Evolutionary conservation across 805 yeast genomes (phyloP).

Genomic region (Danielia reshetovae): DNA sequence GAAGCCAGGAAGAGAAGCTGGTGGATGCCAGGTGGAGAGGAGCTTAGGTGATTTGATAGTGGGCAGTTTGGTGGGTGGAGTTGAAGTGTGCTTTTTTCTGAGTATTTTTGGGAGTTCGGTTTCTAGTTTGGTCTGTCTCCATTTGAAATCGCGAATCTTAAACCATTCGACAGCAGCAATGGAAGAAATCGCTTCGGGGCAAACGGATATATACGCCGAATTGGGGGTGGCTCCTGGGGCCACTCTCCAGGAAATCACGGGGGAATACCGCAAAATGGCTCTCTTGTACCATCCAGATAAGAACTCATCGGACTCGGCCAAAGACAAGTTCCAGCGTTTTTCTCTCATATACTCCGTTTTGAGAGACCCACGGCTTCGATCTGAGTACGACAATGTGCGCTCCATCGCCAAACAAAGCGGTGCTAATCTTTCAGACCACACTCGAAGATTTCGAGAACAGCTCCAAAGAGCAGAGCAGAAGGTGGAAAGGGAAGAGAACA

Average conservation of each 20-base stretch:
- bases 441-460: conserved; percentile 27
- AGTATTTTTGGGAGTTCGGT: too few relatives aligned
- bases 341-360: conserved; percentile 31
- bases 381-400: conserved; percentile 30
- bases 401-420: conserved; percentile 9
- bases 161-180: too few relatives aligned
- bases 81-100: too few relatives aligned
- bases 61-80: too few relatives aligned
- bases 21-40: too few relatives aligned
- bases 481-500: background rate
- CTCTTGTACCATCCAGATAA: conserved; percentile 41
- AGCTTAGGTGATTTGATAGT: too few relatives aligned
- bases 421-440: conserved; percentile 15
- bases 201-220: conserved; percentile 38
- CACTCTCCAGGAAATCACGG: conserved; percentile 19
- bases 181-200: conserved; percentile 16
- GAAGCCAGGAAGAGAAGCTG: too few relatives aligned
- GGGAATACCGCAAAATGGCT: conserved; percentile 33
- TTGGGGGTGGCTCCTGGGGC: conserved; percentile 37
- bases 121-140: too few relatives aligned
- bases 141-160: too few relatives aligned
- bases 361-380: conserved; percentile 19
- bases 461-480: conserved; percentile 21
- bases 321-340: conserved; percentile 27
- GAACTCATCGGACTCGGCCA: conserved; percentile 24